Evolutionary conservation across 352 stramenopile genomes (phyloP).

Genomic region (Globisporangium mamillatum): DNA sequence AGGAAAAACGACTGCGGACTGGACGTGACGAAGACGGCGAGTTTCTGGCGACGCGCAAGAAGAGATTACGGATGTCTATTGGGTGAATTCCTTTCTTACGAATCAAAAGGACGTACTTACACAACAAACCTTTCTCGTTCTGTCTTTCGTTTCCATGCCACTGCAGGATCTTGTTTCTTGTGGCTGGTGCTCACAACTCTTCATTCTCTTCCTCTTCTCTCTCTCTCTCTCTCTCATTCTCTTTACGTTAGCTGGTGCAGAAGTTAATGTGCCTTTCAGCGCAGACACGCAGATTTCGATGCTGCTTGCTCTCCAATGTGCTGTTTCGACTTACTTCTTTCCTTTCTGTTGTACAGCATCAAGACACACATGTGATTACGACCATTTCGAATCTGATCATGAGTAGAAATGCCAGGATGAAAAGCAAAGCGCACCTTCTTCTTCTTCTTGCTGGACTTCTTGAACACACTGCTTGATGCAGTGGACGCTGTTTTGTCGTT

Average conservation of each 20-base stretch:
- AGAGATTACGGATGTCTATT: slow-evolving; percentile 23
- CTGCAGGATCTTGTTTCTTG: background rate
- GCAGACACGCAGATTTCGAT: background rate
- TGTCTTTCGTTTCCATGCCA: background rate
- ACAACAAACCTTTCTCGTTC: background rate
- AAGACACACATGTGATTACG: background rate
- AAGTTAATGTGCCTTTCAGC: background rate
- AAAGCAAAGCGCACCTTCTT: slow-evolving; percentile 24
- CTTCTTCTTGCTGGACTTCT: slow-evolving; percentile 74
- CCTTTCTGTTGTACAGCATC: background rate
- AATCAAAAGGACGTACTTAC: slow-evolving; percentile 9
- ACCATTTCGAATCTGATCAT: background rate
- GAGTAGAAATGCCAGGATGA: slow-evolving; percentile 1
- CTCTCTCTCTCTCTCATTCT: background rate
- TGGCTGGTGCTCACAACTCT: background rate
- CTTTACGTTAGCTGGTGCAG: background rate
- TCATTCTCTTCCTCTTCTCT: background rate
- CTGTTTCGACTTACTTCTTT: slow-evolving; percentile 2
- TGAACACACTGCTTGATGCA: slow-evolving; percentile 29
- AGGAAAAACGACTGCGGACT: slow-evolving; percentile 25
- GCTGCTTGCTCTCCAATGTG: background rate
- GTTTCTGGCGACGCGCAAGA: slow-evolving; percentile 19
- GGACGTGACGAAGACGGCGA: slow-evolving; percentile 9
- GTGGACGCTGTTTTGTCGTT: slow-evolving; percentile 26
- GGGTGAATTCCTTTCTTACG: slow-evolving; percentile 7